Evolutionary conservation across 345 rosid genomes (phyloP).

Genomic region (Salix koriyanagi): DNA sequence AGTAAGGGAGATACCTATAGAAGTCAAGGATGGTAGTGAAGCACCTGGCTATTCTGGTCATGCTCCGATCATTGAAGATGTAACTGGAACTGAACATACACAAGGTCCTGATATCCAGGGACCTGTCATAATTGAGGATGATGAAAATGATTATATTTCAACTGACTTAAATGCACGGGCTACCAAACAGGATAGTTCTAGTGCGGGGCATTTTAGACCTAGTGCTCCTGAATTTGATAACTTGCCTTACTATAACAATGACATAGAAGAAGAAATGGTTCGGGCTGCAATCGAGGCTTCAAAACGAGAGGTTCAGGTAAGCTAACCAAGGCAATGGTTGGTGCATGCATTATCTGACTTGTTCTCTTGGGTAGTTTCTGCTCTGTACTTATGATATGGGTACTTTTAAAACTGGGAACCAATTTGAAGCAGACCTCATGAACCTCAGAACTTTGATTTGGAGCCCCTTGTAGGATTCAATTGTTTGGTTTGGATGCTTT

Average conservation of each 20-base stretch:
- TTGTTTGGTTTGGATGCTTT: background rate
- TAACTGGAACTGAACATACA: slow-evolving; percentile 52
- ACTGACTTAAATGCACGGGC: slow-evolving; percentile 31
- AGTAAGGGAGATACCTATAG: slow-evolving; percentile 84
- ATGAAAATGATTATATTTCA: slow-evolving; percentile 51
- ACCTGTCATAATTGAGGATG: slow-evolving; percentile 52
- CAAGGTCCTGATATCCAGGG: slow-evolving; percentile 48
- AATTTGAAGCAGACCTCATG: background rate
- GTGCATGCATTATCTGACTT: background rate
- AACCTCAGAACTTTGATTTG: background rate
- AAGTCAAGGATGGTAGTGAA: slow-evolving; percentile 56
- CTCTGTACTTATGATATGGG: background rate
- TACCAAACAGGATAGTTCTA: slow-evolving; percentile 16
- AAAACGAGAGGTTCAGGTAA: slow-evolving; percentile 62
- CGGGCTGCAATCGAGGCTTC: slow-evolving; percentile 99
- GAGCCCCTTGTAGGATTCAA: background rate
- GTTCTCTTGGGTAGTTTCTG: background rate
- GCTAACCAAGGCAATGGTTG: slow-evolving; percentile 8
- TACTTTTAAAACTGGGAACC: background rate
- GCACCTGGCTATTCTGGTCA: slow-evolving; percentile 47
- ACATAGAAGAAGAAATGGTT: slow-evolving; percentile 97
- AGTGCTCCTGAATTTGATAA: slow-evolving; percentile 43
- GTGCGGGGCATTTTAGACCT: slow-evolving; percentile 26
- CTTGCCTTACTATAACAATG: slow-evolving; percentile 56
- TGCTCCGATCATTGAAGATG: slow-evolving; percentile 71